phyloP scores from a whole-genome alignment of 2,329 filamentous ascomycete genomes.

The Talaromyces sp. region DNA sequence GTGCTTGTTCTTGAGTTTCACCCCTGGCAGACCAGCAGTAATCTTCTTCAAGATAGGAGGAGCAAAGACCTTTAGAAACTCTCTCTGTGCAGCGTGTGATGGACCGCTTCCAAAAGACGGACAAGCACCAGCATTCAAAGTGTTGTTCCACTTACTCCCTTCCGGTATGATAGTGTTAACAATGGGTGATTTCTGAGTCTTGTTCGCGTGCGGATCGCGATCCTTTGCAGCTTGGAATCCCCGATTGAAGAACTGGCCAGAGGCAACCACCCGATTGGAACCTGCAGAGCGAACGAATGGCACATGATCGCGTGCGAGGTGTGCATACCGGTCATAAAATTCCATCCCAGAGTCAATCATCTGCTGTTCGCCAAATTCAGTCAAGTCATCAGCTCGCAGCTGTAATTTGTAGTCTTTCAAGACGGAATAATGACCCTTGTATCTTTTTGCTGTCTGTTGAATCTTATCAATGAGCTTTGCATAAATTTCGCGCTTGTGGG shows the following conservation, averaged over 20 bases:
- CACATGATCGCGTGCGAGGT: constrained; percentile 50
- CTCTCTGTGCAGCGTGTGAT: constrained; percentile 42
- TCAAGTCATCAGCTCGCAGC: constrained; percentile 65
- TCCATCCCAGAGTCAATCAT: constrained; percentile 69
- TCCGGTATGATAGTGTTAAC: constrained; percentile 68
- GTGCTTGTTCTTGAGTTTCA: constrained; percentile 57
- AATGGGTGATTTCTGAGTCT: constrained; percentile 44
- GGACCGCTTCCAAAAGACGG: constrained; percentile 59
- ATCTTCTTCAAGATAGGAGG: constrained; percentile 63
- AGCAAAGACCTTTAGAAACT: constrained; percentile 60
- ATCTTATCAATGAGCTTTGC: constrained; percentile 59
- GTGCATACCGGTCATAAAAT: constrained; percentile 68
- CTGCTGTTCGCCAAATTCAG: constrained; percentile 60
- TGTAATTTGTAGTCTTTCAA: constrained; percentile 65
- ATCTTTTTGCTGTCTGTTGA: constrained; percentile 51
- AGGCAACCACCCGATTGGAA: constrained; percentile 65
- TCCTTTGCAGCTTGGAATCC: constrained; percentile 61
- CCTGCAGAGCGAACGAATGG: constrained; percentile 70
- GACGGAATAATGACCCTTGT: constrained; percentile 61
- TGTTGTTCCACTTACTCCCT: constrained; percentile 65
- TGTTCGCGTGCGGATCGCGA: constrained; percentile 32
- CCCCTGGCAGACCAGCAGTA: constrained; percentile 62
- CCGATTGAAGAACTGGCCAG: constrained; percentile 67
- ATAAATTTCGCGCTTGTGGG: constrained; percentile 60
- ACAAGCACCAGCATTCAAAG: constrained; percentile 69